phyloP scores from a whole-genome alignment of 257 asterid species.

The Cordia subcordata region DNA sequence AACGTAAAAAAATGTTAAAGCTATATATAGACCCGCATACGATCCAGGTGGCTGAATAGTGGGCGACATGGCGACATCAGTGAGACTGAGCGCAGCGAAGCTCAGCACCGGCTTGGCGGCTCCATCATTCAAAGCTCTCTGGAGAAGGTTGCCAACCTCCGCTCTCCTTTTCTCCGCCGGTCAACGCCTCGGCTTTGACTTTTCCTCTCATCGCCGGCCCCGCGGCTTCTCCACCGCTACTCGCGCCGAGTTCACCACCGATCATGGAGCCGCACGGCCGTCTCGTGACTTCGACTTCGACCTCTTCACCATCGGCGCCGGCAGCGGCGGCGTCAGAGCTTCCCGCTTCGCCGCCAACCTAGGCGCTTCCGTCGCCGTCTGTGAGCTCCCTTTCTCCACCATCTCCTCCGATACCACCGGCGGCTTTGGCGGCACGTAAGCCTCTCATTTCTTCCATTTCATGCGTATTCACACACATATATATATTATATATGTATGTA shows the following conservation, averaged over 20 bases:
- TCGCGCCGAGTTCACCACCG: conserved; percentile 56
- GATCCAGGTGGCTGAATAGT: too few relatives aligned
- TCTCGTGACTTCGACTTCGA: conserved; percentile 64
- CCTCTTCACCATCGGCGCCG: conserved; percentile 94
- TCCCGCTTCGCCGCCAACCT: conserved; percentile 88
- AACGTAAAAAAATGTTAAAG: too few relatives aligned
- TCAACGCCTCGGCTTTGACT: conserved; percentile 16
- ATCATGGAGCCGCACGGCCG: conserved; percentile 37
- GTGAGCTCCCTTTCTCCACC: conserved; percentile 91
- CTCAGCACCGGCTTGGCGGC: conserved; percentile 41
- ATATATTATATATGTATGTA: too few relatives aligned
- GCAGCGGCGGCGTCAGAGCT: conserved; percentile 98
- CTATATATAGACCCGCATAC: too few relatives aligned
- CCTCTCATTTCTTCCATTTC: too few relatives aligned
- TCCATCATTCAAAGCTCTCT: conserved; percentile 40
- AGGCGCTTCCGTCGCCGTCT: conserved; percentile 88
- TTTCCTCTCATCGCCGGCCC: conserved; percentile 21
- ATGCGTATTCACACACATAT: neutral
- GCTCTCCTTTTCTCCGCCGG: conserved; percentile 30
- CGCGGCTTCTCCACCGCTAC: conserved; percentile 19
- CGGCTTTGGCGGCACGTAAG: conserved; percentile 97
- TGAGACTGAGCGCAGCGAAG: conserved; percentile 43
- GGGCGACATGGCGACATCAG: too few relatives aligned
- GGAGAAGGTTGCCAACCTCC: too few relatives aligned
- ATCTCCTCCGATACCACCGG: conserved; percentile 86